phyloP scores from a whole-genome alignment of 495 filamentous ascomycete species.

The Tuber calosporum region DNA sequence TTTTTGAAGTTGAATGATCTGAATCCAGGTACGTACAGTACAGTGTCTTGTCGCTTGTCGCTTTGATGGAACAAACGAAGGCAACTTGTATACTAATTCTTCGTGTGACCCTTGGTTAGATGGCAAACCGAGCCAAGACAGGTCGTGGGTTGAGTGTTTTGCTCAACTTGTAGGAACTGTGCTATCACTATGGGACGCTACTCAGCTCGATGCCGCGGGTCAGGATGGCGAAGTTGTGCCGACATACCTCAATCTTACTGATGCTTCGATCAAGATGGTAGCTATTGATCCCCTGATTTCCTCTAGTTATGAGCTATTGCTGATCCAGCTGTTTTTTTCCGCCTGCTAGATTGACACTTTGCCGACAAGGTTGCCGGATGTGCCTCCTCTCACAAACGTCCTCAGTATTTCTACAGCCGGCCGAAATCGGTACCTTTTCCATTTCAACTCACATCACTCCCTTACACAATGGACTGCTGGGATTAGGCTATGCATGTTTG shows the following conservation, averaged over 20 bases:
- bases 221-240: conserved; percentile 78
- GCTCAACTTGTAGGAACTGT: conserved; percentile 93
- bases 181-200: conserved; percentile 90
- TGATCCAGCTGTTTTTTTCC: background rate
- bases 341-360: conserved; percentile 71
- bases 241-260: conserved; percentile 93
- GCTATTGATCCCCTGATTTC: conserved; percentile 15
- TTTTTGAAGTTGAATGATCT: conserved; percentile 93
- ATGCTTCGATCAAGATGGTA: conserved; percentile 97
- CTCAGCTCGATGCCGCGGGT: conserved; percentile 80
- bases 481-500: conserved; percentile 89
- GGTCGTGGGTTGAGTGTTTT: conserved; percentile 94
- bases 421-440: conserved; percentile 86
- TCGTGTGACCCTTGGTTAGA: conserved; percentile 48
- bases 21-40: conserved; percentile 62
- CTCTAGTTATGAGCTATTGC: background rate
- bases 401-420: conserved; percentile 92
- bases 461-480: conserved; percentile 93
- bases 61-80: background rate
- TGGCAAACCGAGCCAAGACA: conserved; percentile 74
- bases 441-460: conserved; percentile 91
- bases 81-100: background rate
- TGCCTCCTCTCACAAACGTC: conserved; percentile 80
- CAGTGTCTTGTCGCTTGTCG: background rate
- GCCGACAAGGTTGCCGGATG: conserved; percentile 66